Conservation (phyloP, 306 rosid genomes). For the Canavalia gladiata region DNA sequence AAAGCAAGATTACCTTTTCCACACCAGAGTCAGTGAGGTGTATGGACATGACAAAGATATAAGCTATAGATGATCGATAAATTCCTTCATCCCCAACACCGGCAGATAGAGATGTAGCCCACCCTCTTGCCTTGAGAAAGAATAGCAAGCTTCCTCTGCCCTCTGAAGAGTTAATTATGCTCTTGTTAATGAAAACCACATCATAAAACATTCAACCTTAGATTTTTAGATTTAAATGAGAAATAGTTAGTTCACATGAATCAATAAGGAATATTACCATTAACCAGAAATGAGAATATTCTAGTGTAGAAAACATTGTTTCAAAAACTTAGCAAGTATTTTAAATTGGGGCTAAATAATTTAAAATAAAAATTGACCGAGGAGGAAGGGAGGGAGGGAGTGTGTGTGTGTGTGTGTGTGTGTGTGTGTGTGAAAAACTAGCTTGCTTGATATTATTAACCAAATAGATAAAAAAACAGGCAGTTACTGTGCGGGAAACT, state of each 20-base stretch:
- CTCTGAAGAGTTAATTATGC: constrained; percentile 67
- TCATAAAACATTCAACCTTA: constrained; percentile 28
- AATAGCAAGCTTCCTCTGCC: constrained; percentile 94
- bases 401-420: background rate
- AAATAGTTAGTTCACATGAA: background rate
- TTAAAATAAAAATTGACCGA: background rate
- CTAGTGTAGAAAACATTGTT: constrained; percentile 30
- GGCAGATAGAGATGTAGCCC: constrained; percentile 90
- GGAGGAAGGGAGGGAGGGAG: background rate
- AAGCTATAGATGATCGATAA: constrained; percentile 78
- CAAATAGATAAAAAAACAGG: constrained; percentile 35
- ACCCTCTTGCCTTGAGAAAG: constrained; percentile 85
- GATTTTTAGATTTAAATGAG: constrained; percentile 42
- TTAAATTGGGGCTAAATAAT: constrained; percentile 16
- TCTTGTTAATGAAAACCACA: constrained; percentile 45
- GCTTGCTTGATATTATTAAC: constrained; percentile 9
- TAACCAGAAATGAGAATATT: constrained; percentile 29
- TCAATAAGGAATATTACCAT: constrained; percentile 12
- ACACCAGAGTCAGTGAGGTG: constrained; percentile 93
- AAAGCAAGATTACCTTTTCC: constrained; percentile 71
- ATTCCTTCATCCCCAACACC: constrained; percentile 94
- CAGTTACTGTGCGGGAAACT: constrained; percentile 28
- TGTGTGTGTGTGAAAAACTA: background rate
- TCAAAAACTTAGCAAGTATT: constrained; percentile 32
- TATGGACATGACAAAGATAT: constrained; percentile 81